Conservation (phyloP, 2,329 filamentous ascomycete genomes). For the Alternaria sp. region DNA sequence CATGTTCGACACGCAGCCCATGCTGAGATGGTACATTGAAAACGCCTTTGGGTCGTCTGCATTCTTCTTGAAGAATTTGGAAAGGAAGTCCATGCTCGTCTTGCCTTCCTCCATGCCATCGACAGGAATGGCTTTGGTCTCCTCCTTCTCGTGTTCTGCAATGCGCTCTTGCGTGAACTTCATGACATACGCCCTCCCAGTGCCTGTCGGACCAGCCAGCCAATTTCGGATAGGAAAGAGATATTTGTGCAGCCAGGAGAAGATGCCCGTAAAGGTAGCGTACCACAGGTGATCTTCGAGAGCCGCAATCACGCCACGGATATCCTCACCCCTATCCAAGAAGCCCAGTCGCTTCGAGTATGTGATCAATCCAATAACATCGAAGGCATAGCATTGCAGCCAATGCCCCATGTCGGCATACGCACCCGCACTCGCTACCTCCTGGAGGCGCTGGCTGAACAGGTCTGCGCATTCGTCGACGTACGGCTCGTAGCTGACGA, state of each 20-base stretch:
- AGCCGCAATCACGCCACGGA: slow-evolving; percentile 7
- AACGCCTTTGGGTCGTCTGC: slow-evolving; percentile 40
- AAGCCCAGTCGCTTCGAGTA: slow-evolving; percentile 28
- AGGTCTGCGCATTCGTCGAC: slow-evolving; percentile 48
- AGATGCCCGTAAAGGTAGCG: slow-evolving; percentile 7
- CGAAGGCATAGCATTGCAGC: slow-evolving; percentile 50
- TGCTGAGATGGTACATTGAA: slow-evolving; percentile 45
- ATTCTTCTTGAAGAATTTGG: slow-evolving; percentile 21
- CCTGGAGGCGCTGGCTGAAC: slow-evolving; percentile 36
- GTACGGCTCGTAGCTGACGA: slow-evolving; percentile 48
- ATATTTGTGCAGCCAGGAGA: slow-evolving; percentile 41
- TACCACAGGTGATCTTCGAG: slow-evolving; percentile 14
- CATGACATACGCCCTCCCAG: slow-evolving; percentile 40
- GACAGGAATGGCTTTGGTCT: slow-evolving; percentile 10
- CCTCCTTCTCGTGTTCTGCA: slow-evolving; percentile 17
- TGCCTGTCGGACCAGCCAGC: slow-evolving; percentile 37
- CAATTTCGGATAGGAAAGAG: slow-evolving; percentile 46
- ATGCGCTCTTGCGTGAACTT: slow-evolving; percentile 26
- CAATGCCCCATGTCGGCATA: slow-evolving; percentile 31
- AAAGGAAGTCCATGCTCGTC: slow-evolving; percentile 20
- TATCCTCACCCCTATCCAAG: slow-evolving; percentile 20
- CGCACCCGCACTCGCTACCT: slow-evolving; percentile 30
- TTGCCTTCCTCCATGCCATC: slow-evolving; percentile 2
- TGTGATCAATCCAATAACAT: slow-evolving; percentile 45
- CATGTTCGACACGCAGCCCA: slow-evolving; percentile 47